Base-by-base conservation (phyloP, 805 yeast species). In the Wickerhamiella hasegawae region DNA sequence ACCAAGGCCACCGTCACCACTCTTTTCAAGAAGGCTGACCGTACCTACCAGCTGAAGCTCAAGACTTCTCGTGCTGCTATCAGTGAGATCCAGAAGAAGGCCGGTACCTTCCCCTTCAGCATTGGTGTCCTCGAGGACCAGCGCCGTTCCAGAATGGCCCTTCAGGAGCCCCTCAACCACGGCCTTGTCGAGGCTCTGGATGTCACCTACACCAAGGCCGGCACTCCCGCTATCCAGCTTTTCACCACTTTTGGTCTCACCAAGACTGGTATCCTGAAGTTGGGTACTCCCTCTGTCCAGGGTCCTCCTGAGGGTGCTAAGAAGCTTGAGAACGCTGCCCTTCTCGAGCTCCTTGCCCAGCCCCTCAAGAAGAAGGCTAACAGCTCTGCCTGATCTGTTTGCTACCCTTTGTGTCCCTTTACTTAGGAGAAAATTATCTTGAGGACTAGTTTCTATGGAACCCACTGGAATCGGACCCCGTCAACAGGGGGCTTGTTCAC, bases 221-320 rank as follows among this genome's bases (percentile, higher is more conserved):
- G 72, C 40, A 75, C 71, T 54, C 59, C 51, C 39, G 68, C 79
- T 45, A 81, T 79, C 22, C 83, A 78, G 61, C 73, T 62, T 54
- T 77, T 73, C 62, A 70, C 82, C 45, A 79, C 87, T 32, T 69
- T 78, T 49, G 84, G 78, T 24, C 55, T 79, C 48, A 77, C 84
- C 53, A 73, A 73, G 59, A 71, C 71, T 47, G 87, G 87, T 34
- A 60, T 73, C 47, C 70, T 75, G 46, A 73, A 69, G 59, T 65
- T 72, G 48, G 69, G 84, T 33, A 52, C 66, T 15, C 70, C 81
- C 15, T 51, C 54, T n/a, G 45, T 48, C 27, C 62, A 62, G 23
- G 54, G 63, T 37, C 69, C 76, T 42, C 63, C 69, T 40, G 54
- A 62, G 38, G 59, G 76, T 35, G 76, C 72, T 20, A 71, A 73